Evolutionary conservation across 805 yeast species (phyloP).

Genomic region (Yarrowia divulgata): DNA sequence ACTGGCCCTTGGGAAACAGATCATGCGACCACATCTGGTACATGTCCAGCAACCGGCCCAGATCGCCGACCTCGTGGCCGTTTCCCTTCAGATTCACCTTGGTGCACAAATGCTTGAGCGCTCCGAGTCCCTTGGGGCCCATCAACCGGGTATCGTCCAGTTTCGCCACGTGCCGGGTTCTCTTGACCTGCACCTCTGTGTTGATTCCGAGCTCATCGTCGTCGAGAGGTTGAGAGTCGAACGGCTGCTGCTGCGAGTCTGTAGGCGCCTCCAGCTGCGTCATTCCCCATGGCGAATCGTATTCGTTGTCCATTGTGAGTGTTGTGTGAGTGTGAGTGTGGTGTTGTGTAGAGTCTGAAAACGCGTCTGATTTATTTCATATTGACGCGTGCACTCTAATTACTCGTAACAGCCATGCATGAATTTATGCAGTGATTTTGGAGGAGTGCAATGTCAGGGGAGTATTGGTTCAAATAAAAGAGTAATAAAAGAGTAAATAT

Average conservation of each 20-base stretch:
- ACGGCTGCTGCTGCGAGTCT: background rate
- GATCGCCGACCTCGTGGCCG: slow-evolving; percentile 59
- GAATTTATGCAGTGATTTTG: too few species aligned
- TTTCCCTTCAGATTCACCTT: slow-evolving; percentile 51
- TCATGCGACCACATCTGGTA: slow-evolving; percentile 81
- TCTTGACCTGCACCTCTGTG: slow-evolving; percentile 47
- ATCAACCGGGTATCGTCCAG: slow-evolving; percentile 62
- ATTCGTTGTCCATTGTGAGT: slow-evolving; percentile 26
- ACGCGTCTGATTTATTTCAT: slow-evolving; percentile 3
- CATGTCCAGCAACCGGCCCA: slow-evolving; percentile 58
- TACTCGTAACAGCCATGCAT: too few species aligned
- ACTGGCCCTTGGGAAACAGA: slow-evolving; percentile 79
- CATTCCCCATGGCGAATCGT: slow-evolving; percentile 27
- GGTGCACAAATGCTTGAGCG: slow-evolving; percentile 57
- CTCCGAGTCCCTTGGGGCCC: slow-evolving; percentile 56
- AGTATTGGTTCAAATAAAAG: too few species aligned
- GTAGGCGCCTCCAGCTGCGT: background rate
- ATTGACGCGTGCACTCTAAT: background rate
- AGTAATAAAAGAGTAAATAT: too few species aligned
- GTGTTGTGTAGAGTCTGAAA: background rate
- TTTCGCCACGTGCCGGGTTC: slow-evolving; percentile 52
- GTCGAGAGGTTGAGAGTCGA: slow-evolving; percentile 10
- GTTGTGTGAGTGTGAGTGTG: background rate
- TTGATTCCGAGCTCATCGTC: slow-evolving; percentile 36
- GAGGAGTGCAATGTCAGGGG: too few species aligned